phyloP scores from a whole-genome alignment of 2,329 filamentous ascomycete genomes.

The Aspergillus felis region DNA sequence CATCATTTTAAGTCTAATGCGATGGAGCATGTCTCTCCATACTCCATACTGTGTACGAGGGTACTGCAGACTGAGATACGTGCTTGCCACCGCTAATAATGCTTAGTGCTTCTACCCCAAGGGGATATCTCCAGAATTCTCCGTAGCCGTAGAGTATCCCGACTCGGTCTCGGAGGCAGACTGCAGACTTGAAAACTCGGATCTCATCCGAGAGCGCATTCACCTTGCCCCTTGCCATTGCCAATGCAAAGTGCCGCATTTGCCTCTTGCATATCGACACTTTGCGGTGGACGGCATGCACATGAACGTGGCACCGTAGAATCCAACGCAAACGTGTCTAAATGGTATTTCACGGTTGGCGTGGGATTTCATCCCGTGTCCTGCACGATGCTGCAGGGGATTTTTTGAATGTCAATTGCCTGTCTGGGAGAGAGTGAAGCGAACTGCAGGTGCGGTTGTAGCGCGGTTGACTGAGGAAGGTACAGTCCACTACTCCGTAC shows the following conservation, averaged over 20 bases:
- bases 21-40: conserved; percentile 2
- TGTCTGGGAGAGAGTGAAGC: conserved; percentile 2
- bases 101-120: not conserved
- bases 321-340: not conserved
- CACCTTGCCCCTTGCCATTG: too few species aligned
- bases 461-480: too few species aligned
- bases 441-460: not conserved
- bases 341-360: not conserved
- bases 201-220: too few species aligned
- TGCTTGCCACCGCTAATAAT: not conserved
- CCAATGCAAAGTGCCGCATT: too few species aligned
- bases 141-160: not conserved
- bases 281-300: not conserved
- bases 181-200: too few species aligned
- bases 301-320: not conserved
- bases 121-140: not conserved
- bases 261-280: not conserved
- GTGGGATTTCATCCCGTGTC: not conserved
- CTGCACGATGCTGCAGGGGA: not conserved
- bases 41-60: not conserved
- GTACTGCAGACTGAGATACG: not conserved
- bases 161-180: not conserved
- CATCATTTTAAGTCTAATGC: not conserved
- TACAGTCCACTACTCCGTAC: not conserved
- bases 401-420: not conserved